Conservation (phyloP, 225 moss, liverwort and hornwort species). For the Marchantia polymorpha region DNA sequence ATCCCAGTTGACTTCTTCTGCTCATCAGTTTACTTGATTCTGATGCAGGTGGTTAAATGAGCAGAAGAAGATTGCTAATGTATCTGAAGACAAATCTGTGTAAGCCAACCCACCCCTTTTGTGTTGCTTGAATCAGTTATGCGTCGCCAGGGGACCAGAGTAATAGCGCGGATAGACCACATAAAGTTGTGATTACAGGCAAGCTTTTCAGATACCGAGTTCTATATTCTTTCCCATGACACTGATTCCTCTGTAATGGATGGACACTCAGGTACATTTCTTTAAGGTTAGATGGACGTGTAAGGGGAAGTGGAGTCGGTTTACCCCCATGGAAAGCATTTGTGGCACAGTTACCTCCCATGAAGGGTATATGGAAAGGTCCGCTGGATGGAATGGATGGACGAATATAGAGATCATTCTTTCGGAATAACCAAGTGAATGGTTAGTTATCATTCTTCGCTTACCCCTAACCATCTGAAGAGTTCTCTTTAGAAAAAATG, state of each 20-base stretch:
- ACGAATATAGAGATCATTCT: slow-evolving; percentile 43
- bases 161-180: too few species aligned
- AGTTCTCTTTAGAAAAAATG: too few species aligned
- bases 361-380: slow-evolving; percentile 85
- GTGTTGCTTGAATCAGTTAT: too few species aligned
- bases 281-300: slow-evolving; percentile 84
- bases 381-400: slow-evolving; percentile 96
- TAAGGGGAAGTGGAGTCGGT: slow-evolving; percentile 91
- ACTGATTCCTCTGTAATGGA: neutral
- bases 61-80: slow-evolving; percentile 87
- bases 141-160: too few species aligned
- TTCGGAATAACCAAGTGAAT: too few species aligned
- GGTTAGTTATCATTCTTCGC: neutral
- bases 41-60: slow-evolving; percentile 81
- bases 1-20: too few species aligned
- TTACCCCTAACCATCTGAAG: too few species aligned
- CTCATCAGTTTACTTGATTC: too few species aligned
- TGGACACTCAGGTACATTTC: slow-evolving; percentile 68
- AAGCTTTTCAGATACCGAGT: neutral
- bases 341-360: slow-evolving; percentile 74
- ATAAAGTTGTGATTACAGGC: too few species aligned
- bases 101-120: slow-evolving; percentile 39
- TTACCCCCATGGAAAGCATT: slow-evolving; percentile 83
- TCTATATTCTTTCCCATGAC: neutral
- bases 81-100: slow-evolving; percentile 75